phyloP scores from a whole-genome alignment of 2,329 filamentous ascomycete species.

The Biscogniauxia sp. region DNA sequence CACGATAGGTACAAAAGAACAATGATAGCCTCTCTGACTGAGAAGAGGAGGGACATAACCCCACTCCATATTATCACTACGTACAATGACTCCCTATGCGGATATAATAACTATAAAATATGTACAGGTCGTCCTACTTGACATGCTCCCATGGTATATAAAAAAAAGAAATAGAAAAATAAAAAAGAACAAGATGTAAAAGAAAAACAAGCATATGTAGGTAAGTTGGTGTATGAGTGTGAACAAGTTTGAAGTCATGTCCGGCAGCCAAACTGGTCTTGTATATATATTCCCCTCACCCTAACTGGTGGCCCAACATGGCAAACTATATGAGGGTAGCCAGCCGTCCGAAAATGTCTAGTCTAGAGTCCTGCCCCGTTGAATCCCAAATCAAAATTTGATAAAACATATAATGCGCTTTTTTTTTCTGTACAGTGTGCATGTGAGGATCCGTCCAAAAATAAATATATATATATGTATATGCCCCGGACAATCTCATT shows the following conservation, averaged over 20 bases:
- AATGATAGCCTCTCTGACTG: not conserved
- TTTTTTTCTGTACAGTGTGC: slow-evolving; percentile 26
- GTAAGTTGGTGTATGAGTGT: not conserved
- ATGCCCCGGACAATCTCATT: slow-evolving; percentile 4
- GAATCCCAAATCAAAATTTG: slow-evolving; percentile 13
- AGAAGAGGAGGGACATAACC: not conserved
- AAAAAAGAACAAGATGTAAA: no score
- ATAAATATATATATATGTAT: not conserved
- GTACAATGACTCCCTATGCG: not conserved
- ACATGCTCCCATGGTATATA: not conserved
- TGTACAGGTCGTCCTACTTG: not conserved
- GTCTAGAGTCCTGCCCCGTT: slow-evolving; percentile 15
- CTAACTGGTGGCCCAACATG: not conserved
- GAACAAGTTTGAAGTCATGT: not conserved
- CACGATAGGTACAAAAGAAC: not conserved
- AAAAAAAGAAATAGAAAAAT: not conserved
- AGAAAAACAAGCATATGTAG: no score
- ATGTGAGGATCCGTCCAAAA: slow-evolving; percentile 11
- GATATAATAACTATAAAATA: not conserved
- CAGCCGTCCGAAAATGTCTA: slow-evolving; percentile 18
- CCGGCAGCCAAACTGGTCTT: not conserved
- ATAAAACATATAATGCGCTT: slow-evolving; percentile 16
- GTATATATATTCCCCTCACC: not conserved
- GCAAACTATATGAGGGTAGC: slow-evolving; percentile 8
- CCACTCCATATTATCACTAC: not conserved